Conservation (phyloP, 2,329 filamentous ascomycete species). For the Aaosphaeria arxii region DNA sequence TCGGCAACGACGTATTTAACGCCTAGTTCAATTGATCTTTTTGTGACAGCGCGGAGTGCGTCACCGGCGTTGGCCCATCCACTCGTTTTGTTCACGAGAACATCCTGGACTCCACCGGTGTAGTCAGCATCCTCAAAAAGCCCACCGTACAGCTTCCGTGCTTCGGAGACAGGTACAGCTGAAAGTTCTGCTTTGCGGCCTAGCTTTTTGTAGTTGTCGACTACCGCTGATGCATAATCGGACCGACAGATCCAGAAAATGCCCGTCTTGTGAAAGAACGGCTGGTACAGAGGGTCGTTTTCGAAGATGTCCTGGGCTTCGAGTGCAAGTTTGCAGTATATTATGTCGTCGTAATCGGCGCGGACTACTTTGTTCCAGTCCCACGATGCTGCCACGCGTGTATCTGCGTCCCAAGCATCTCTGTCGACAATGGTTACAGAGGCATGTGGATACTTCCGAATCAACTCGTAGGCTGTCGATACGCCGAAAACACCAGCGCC, state of each 20-base stretch:
- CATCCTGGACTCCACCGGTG: slow-evolving; percentile 52
- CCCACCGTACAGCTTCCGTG: slow-evolving; percentile 57
- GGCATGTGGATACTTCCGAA: slow-evolving; percentile 40
- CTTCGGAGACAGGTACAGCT: slow-evolving; percentile 46
- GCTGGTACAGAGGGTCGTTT: slow-evolving; percentile 54
- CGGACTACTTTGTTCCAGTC: slow-evolving; percentile 73
- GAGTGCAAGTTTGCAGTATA: slow-evolving; percentile 63
- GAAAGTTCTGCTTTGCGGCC: slow-evolving; percentile 46
- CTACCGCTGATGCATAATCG: slow-evolving; percentile 48
- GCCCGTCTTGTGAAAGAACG: slow-evolving; percentile 52
- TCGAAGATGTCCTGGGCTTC: slow-evolving; percentile 64
- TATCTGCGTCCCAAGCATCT: slow-evolving; percentile 29
- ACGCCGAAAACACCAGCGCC: slow-evolving; percentile 38
- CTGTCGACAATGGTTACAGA: slow-evolving; percentile 41
- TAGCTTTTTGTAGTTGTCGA: slow-evolving; percentile 50
- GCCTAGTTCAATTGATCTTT: slow-evolving; percentile 51
- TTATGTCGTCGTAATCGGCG: slow-evolving; percentile 63
- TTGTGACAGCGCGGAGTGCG: slow-evolving; percentile 54
- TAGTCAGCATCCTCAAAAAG: slow-evolving; percentile 62
- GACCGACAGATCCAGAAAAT: slow-evolving; percentile 44
- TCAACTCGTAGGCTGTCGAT: slow-evolving; percentile 38
- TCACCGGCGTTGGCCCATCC: slow-evolving; percentile 65
- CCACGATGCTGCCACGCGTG: slow-evolving; percentile 59
- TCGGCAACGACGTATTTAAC: slow-evolving; percentile 36
- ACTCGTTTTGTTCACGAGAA: slow-evolving; percentile 59